These are phyloP conservation scores for Amoeboaphelidium occidentale DNA, from an alignment of 371 early-diverging fungal species.

Conservation along the genomic window DNA sequence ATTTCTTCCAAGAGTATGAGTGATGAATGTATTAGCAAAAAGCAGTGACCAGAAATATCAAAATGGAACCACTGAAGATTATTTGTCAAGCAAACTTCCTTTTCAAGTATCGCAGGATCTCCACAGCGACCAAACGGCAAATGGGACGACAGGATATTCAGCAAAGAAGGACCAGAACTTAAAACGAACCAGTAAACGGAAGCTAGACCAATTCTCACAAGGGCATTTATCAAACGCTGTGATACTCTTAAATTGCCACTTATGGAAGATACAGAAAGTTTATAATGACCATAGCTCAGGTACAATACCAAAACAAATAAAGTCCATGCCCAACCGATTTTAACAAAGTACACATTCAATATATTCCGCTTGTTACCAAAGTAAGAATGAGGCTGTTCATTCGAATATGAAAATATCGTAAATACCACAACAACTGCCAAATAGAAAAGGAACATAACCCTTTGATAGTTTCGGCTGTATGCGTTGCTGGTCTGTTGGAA, in stretches of 20 bases:
- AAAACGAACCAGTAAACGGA: conserved; percentile 52
- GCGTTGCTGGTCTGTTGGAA: too few relatives aligned
- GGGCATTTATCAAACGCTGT: conserved; percentile 4
- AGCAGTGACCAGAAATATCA: background rate
- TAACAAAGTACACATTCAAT: conserved; percentile 47
- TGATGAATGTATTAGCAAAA: background rate
- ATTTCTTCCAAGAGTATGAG: too few relatives aligned
- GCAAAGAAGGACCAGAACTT: conserved; percentile 58
- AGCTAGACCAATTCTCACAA: conserved; percentile 30
- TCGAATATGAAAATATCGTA: too few relatives aligned
- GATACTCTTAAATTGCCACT: background rate
- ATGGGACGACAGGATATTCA: conserved; percentile 31
- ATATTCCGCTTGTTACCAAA: conserved; percentile 45
- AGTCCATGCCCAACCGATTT: conserved; percentile 68
- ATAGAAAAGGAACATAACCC: too few relatives aligned
- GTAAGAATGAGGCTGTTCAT: conserved; percentile 6
- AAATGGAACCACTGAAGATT: too few relatives aligned
- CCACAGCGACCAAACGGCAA: background rate
- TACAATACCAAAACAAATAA: conserved; percentile 15
- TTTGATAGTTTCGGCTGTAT: too few relatives aligned
- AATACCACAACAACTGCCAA: too few relatives aligned
- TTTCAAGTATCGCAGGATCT: background rate
- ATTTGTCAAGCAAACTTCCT: too few relatives aligned
- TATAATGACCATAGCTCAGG: conserved; percentile 4
- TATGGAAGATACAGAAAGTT: background rate